A percentile compares a stretch with the other conserved stretches of the same genome.
These are phyloP conservation scores for Conringia planisiliqua DNA, from an alignment of 345 rosid genomes.

Conservation along the genomic window DNA sequence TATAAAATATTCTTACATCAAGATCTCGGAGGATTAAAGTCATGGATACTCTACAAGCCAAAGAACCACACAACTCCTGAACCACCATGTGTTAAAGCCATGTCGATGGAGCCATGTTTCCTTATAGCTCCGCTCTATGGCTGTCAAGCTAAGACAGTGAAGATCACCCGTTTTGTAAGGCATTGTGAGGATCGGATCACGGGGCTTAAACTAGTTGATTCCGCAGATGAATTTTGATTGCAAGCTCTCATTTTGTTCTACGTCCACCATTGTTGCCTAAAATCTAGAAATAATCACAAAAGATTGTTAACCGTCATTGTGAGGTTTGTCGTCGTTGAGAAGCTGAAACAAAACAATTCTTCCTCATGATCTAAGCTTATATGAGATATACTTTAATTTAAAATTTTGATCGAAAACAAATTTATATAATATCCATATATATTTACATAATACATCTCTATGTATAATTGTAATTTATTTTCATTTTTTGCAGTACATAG, in stretches of 20 bases:
- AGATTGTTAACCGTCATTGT: background rate
- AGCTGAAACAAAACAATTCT: background rate
- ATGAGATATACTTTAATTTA: background rate
- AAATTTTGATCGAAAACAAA: background rate
- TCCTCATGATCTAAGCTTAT: too few species aligned
- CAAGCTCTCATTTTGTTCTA: background rate
- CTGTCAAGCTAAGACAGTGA: slow-evolving; percentile 23
- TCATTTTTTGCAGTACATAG: background rate
- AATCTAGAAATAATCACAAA: background rate
- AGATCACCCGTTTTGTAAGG: slow-evolving; percentile 24
- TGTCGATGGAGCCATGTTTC: slow-evolving; percentile 41
- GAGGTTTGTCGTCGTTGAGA: background rate
- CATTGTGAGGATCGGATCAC: slow-evolving; percentile 34
- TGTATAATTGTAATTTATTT: background rate
- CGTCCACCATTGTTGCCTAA: background rate
- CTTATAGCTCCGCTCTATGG: slow-evolving; percentile 26
- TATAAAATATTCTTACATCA: too few species aligned
- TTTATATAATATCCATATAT: background rate
- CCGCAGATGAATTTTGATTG: background rate
- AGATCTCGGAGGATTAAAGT: slow-evolving; percentile 25
- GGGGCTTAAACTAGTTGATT: slow-evolving; percentile 35
- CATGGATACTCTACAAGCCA: slow-evolving; percentile 36
- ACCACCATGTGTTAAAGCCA: slow-evolving; percentile 25
- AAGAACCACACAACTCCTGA: slow-evolving; percentile 27
- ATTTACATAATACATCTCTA: background rate